Percentiles rank a stretch among this genome's conserved stretches.
phyloP scores from a whole-genome alignment of 2,329 filamentous ascomycete genomes.

The Cyphellophora attinorum region DNA sequence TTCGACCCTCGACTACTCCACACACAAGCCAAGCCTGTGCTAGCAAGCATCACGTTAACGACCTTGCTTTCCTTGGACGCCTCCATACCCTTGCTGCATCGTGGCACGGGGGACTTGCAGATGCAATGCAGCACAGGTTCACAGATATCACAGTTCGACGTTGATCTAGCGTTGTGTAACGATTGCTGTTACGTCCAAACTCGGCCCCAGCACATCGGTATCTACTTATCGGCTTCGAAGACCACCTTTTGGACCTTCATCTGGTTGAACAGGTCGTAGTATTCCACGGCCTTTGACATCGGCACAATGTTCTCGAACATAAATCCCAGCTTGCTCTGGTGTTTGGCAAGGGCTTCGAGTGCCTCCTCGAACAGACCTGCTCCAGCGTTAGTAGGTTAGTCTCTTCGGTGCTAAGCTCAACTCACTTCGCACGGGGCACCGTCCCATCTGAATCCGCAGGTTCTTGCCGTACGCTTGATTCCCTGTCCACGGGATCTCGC shows the following conservation, averaged over 20 bases:
- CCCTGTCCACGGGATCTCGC: constrained; percentile 57
- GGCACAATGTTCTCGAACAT: constrained; percentile 71
- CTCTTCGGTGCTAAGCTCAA: neutral
- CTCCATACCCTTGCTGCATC: too few species aligned
- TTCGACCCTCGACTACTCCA: too few species aligned
- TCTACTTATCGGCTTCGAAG: constrained; percentile 42
- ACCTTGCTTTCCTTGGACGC: too few species aligned
- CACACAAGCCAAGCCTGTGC: too few species aligned
- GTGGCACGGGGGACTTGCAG: too few species aligned
- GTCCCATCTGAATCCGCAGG: constrained; percentile 62
- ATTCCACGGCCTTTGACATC: constrained; percentile 54
- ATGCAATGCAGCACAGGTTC: too few species aligned
- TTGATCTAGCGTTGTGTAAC: neutral
- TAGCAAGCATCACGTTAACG: too few species aligned
- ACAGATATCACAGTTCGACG: neutral
- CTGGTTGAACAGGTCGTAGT: constrained; percentile 62
- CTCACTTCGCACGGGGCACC: constrained; percentile 58
- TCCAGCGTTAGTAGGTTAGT: constrained; percentile 1
- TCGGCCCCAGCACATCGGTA: neutral
- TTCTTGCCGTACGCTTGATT: constrained; percentile 61
- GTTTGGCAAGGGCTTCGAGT: constrained; percentile 54
- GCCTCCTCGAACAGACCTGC: constrained; percentile 54
- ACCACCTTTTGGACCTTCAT: constrained; percentile 68
- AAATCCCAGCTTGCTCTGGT: constrained; percentile 60
- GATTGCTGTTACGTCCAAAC: neutral